These are phyloP conservation scores for Myxozyma neotropica DNA, from an alignment of 805 yeast genomes.

Conservation along the genomic window DNA sequence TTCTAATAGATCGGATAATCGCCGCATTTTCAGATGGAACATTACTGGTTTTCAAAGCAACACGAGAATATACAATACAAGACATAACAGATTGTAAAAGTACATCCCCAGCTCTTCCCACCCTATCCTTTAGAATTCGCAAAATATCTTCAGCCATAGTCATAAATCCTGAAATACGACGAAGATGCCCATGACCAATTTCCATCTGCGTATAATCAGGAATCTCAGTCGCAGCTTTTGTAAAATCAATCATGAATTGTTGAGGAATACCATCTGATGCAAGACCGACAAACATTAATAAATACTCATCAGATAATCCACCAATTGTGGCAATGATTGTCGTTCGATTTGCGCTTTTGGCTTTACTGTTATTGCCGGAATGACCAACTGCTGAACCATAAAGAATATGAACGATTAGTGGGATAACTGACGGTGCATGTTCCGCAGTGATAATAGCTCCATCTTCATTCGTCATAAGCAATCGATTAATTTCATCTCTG, in stretches of 20 bases:
- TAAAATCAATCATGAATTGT: conserved; percentile 14
- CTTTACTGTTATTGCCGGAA: conserved; percentile 57
- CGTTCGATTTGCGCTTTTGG: conserved; percentile 69
- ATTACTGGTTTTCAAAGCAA: conserved; percentile 1
- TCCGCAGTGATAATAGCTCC: conserved; percentile 55
- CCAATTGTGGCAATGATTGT: conserved; percentile 70
- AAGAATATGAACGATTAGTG: conserved; percentile 71
- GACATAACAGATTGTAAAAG: conserved; percentile 20
- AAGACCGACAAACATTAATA: conserved; percentile 60
- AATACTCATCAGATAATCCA: conserved; percentile 53
- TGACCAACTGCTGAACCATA: conserved; percentile 64
- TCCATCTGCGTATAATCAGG: conserved; percentile 12
- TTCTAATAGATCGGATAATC: conserved; percentile 62
- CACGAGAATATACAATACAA: conserved; percentile 24
- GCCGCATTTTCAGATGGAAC: conserved; percentile 40
- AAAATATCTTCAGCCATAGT: conserved; percentile 36
- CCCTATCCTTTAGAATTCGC: conserved; percentile 8
- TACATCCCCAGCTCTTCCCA: conserved; percentile 18
- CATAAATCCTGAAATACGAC: conserved; percentile 34
- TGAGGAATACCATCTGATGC: conserved; percentile 24
- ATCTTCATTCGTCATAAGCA: conserved; percentile 58
- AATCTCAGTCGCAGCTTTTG: not conserved
- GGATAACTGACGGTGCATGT: conserved; percentile 66
- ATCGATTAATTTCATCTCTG: conserved; percentile 76
- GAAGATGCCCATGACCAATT: conserved; percentile 7